A percentile compares a stretch with the other conserved stretches of the same genome.
phyloP scores from a whole-genome alignment of 2,329 filamentous ascomycete species.

The Fusarium subtropicale region DNA sequence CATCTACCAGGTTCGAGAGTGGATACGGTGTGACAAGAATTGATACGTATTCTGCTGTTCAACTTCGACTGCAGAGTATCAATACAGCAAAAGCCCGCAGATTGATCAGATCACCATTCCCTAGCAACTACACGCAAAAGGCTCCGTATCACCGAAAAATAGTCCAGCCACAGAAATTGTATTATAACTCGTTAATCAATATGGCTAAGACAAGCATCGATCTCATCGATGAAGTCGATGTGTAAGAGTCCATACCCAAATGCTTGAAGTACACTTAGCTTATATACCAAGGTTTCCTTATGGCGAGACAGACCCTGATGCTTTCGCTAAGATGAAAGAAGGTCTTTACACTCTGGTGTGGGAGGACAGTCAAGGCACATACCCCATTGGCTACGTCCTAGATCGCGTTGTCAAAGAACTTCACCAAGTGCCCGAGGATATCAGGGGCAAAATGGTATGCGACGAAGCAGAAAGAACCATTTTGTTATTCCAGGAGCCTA shows the following conservation, averaged over 20 bases:
- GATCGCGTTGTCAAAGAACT: slow-evolving; percentile 63
- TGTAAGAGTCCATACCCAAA: slow-evolving; percentile 25
- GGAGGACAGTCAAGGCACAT: slow-evolving; percentile 71
- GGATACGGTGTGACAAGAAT: neutral
- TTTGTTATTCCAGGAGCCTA: slow-evolving; percentile 68
- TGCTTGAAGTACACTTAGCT: neutral
- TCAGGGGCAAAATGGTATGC: slow-evolving; percentile 71
- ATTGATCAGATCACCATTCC: neutral
- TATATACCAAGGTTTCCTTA: slow-evolving; percentile 77
- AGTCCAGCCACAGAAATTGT: neutral
- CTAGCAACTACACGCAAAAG: neutral
- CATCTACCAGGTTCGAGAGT: neutral
- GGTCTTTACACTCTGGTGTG: slow-evolving; percentile 75
- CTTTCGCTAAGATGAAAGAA: slow-evolving; percentile 66
- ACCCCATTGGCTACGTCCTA: slow-evolving; percentile 72
- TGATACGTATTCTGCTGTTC: neutral
- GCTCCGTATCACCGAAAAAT: neutral
- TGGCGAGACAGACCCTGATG: slow-evolving; percentile 68
- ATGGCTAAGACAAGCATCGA: slow-evolving; percentile 46
- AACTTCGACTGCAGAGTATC: neutral
- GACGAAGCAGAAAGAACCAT: slow-evolving; percentile 71
- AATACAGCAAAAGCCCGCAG: slow-evolving; percentile 1
- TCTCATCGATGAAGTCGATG: slow-evolving; percentile 44
- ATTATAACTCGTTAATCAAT: neutral
- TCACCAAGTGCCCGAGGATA: slow-evolving; percentile 57